Evolutionary conservation across 2,329 filamentous ascomycete genomes (phyloP).

Genomic region (Cyphellophora europaea): DNA sequence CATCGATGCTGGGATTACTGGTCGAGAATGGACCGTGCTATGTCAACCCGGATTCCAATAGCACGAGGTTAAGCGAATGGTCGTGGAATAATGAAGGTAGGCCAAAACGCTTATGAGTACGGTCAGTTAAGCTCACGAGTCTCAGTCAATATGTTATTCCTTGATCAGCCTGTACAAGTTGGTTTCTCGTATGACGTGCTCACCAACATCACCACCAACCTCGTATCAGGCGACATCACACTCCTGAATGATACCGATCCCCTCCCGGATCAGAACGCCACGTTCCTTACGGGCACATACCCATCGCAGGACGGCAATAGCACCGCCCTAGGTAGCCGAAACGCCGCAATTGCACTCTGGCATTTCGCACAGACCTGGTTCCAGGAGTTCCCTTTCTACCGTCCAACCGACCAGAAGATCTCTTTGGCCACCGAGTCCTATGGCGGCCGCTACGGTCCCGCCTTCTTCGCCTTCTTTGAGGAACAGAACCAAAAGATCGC

Average conservation of each 20-base stretch:
- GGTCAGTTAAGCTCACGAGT: conserved; percentile 33
- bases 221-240: conserved; percentile 19
- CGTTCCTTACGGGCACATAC: conserved; percentile 44
- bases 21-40: conserved; percentile 44
- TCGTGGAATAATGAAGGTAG: conserved; percentile 59
- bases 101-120: too few species aligned
- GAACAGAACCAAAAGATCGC: conserved; percentile 21
- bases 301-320: conserved; percentile 33
- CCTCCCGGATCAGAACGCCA: conserved; percentile 39
- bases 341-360: conserved; percentile 42
- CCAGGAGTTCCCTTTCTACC: conserved; percentile 47
- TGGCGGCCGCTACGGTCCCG: conserved; percentile 21
- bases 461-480: conserved; percentile 20
- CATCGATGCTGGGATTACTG: conserved; percentile 48
- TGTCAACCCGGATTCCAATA: conserved; percentile 43
- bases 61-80: conserved; percentile 45
- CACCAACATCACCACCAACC: conserved; percentile 30
- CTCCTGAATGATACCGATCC: conserved; percentile 19
- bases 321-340: conserved; percentile 25
- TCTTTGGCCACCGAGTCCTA: conserved; percentile 18
- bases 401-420: conserved; percentile 37
- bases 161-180: conserved; percentile 55
- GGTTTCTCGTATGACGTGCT: conserved; percentile 46
- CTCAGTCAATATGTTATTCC: conserved; percentile 40
- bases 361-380: conserved; percentile 49